A percentile compares a stretch with the other conserved stretches of the same genome.
phyloP scores from a whole-genome alignment of 352 stramenopile genomes.

The Thalassiosira hispida region DNA sequence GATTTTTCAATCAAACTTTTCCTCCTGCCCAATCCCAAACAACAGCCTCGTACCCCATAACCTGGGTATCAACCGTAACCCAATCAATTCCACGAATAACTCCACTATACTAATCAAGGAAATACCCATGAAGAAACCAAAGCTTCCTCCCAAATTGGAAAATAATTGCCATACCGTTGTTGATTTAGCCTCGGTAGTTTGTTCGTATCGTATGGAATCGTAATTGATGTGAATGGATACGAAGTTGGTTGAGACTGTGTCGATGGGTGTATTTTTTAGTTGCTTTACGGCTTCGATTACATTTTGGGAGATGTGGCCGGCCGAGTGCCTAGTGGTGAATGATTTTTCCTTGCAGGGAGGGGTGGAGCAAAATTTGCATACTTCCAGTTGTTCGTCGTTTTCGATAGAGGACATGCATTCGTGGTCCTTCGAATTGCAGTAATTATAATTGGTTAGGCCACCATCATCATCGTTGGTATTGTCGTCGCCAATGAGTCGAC shows the following conservation, averaged over 20 bases:
- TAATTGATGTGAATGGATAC: conserved; percentile 5
- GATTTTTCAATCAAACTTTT: background rate
- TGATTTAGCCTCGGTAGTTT: conserved; percentile 6
- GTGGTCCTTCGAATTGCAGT: background rate
- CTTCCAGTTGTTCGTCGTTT: background rate
- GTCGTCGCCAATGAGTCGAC: conserved; percentile 1
- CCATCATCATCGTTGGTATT: background rate
- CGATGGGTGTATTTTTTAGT: background rate
- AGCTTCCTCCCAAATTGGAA: conserved; percentile 3
- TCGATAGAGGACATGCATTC: conserved; percentile 2
- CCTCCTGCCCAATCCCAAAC: conserved; percentile 8
- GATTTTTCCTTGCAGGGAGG: background rate
- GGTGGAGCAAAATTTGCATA: background rate
- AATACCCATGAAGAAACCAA: conserved; percentile 18
- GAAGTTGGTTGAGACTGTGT: background rate
- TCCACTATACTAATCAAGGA: conserved; percentile 8
- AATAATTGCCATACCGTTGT: conserved; percentile 8
- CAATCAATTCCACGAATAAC: conserved; percentile 15
- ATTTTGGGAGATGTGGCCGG: conserved; percentile 9
- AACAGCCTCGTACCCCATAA: background rate
- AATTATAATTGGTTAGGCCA: background rate
- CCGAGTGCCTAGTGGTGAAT: background rate
- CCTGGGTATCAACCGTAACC: conserved; percentile 1
- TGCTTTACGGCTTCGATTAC: background rate
- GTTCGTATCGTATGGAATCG: conserved; percentile 4